Base-by-base conservation (phyloP, 164 flowering plant species). In the Vitis cinerea region DNA sequence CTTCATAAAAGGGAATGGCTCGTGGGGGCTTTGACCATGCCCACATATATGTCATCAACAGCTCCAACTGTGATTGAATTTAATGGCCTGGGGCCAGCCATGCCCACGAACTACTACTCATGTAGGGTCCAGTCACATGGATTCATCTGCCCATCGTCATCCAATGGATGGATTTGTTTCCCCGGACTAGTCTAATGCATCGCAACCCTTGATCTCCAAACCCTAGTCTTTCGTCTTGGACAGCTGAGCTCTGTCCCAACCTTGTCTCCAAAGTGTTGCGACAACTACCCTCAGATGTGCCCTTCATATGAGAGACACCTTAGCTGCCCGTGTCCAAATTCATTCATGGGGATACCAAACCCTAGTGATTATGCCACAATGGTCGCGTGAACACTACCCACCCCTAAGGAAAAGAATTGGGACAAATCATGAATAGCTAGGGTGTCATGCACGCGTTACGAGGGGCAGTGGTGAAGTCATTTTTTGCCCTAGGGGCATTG, bases 191-290 rank as follows among this genome's bases (percentile, higher is more conserved):
- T 3, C 10, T 2, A 19, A 8, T 61, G 31, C 52, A 66, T 51
- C 53, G 1, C 12, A 23, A 29, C 62, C 66, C 66, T 14, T 14
- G 51, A 55, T 71, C 10, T n/a, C 50, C 7, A 10, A 19, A 8
- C 14, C 66, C 15, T 30, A 37, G 67, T 48, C 56, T 50, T 37
- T 62, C 68, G 49, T 50, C 51, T 50, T 63, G 74, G 74, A 67
- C 74, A 70, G 64, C 74, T 67, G 29, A 65, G 49, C 3, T 31
- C 65, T 72, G 79, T 76, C 79, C 73, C 75, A 51, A 15, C 52
- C 63, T 65, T 76, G 79, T 68, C 70, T 15, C 73, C 76, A 13
- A 2, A 49, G 3, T 67, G 44, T 12, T 16, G 27, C 10, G 71
- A 58, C 75, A 67, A 14, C 53, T 12, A 9, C 68, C 44, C 59